Evolutionary conservation across 371 early-diverging fungal genomes (phyloP).

Genomic region (Actinomortierella ambigua): DNA sequence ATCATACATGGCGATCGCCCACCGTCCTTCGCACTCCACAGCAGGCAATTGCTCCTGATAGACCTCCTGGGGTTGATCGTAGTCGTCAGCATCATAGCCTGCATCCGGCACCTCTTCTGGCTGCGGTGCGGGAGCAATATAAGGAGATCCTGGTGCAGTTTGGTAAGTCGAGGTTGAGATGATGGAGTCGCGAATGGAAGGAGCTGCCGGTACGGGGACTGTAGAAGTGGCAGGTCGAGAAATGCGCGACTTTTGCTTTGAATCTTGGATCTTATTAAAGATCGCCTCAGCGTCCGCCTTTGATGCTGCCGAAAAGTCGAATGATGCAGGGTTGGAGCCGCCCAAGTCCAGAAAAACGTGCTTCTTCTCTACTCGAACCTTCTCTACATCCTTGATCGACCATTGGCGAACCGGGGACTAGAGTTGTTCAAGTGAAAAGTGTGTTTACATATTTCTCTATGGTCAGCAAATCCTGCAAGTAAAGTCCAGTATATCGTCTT

Average conservation of each 20-base stretch:
- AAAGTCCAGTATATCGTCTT: too few species aligned
- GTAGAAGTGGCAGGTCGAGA: conserved; percentile 27
- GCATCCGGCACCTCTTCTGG: conserved; percentile 27
- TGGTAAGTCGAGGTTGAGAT: conserved; percentile 39
- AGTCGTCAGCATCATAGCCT: conserved; percentile 14
- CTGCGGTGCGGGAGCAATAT: conserved; percentile 19
- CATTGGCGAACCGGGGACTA: conserved; percentile 70
- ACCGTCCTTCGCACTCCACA: conserved; percentile 34
- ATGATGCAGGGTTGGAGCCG: conserved; percentile 55
- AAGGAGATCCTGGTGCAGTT: conserved; percentile 39
- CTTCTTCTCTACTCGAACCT: conserved; percentile 65
- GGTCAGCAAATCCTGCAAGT: too few species aligned
- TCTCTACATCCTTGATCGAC: conserved; percentile 63
- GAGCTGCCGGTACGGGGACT: conserved; percentile 14
- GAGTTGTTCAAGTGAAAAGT: background rate
- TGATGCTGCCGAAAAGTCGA: conserved; percentile 70
- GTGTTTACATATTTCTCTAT: too few species aligned
- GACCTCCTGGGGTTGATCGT: conserved; percentile 23
- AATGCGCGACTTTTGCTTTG: conserved; percentile 52
- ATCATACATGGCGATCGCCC: conserved; percentile 77
- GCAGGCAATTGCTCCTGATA: conserved; percentile 43
- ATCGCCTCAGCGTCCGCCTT: conserved; percentile 75
- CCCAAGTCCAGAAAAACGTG: conserved; percentile 66
- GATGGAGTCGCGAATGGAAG: conserved; percentile 30
- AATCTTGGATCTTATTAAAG: conserved; percentile 63